Evolutionary conservation across 73 alveolate genomes (phyloP).

Genomic region (Paramecium sonneborni): DNA sequence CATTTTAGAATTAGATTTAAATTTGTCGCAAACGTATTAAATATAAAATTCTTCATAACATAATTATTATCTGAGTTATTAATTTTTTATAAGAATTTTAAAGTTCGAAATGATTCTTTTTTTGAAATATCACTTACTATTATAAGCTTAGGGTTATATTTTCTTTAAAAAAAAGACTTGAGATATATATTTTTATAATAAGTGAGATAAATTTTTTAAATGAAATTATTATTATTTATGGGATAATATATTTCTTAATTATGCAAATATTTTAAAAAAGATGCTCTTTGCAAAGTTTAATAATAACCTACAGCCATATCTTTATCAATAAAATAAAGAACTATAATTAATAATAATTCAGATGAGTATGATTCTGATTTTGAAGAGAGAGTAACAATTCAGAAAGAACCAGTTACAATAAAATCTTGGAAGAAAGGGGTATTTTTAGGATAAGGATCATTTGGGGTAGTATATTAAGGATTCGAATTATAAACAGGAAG

Average conservation of each 20-base stretch:
- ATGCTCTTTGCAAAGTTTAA: not conserved
- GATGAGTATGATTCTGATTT: slow-evolving; percentile 9
- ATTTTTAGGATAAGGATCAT: slow-evolving; percentile 12
- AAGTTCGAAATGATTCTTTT: too few relatives aligned
- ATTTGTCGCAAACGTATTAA: too few relatives aligned
- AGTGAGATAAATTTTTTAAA: too few relatives aligned
- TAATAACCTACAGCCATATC: not conserved
- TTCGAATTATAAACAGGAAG: slow-evolving; percentile 65
- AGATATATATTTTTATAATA: too few relatives aligned
- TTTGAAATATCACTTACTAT: too few relatives aligned
- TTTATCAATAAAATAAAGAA: not conserved
- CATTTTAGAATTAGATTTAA: too few relatives aligned
- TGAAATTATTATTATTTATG: not conserved
- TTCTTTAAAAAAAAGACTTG: too few relatives aligned
- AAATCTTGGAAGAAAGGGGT: slow-evolving; percentile 1
- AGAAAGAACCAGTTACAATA: not conserved
- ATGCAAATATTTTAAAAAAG: slow-evolving; percentile 12
- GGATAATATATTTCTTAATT: slow-evolving; percentile 21
- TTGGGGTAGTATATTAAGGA: not conserved
- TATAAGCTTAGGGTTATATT: too few relatives aligned
- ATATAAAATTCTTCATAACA: too few relatives aligned
- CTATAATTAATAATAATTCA: not conserved
- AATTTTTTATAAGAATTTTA: too few relatives aligned
- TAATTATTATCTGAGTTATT: too few relatives aligned
- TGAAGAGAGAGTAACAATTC: not conserved